Conservation (phyloP, 2,329 filamentous ascomycete species). For the Geoglossum cookeanum region DNA sequence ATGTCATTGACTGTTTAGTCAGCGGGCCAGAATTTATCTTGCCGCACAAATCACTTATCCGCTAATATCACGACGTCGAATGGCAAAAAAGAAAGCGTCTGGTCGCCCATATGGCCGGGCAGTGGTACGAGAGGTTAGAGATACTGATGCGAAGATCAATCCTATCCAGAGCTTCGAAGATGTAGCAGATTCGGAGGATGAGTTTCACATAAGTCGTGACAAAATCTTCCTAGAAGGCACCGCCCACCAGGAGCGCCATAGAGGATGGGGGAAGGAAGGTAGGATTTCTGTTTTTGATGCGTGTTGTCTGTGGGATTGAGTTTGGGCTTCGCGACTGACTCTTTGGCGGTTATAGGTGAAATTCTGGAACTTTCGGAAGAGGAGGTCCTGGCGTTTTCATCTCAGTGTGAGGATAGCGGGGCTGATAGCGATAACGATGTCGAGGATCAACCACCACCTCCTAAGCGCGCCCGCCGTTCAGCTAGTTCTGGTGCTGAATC, state of each 20-base stretch:
- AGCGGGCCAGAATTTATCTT: slow-evolving; percentile 4
- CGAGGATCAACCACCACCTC: slow-evolving; percentile 7
- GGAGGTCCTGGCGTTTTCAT: slow-evolving; percentile 36
- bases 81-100: slow-evolving; percentile 53
- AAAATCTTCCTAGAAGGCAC: slow-evolving; percentile 71
- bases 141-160: slow-evolving; percentile 33
- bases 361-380: slow-evolving; percentile 41
- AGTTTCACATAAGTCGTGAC: slow-evolving; percentile 76
- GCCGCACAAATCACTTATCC: slow-evolving; percentile 14
- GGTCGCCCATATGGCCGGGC: slow-evolving; percentile 23
- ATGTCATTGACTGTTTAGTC: background rate
- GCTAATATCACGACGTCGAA: slow-evolving; percentile 19
- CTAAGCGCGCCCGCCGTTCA: slow-evolving; percentile 11
- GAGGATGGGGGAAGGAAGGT: slow-evolving; percentile 50
- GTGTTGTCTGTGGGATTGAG: background rate
- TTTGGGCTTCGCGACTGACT: background rate
- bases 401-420: slow-evolving; percentile 24
- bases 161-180: slow-evolving; percentile 48
- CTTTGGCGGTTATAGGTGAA: slow-evolving; percentile 25
- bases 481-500: slow-evolving; percentile 22
- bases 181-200: slow-evolving; percentile 84
- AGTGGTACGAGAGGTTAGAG: slow-evolving; percentile 16
- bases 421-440: slow-evolving; percentile 19
- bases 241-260: slow-evolving; percentile 57
- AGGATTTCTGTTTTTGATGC: slow-evolving; percentile 1